phyloP scores from a whole-genome alignment of 768 basidiomycete genomes.

The Psilocybe cubensis region DNA sequence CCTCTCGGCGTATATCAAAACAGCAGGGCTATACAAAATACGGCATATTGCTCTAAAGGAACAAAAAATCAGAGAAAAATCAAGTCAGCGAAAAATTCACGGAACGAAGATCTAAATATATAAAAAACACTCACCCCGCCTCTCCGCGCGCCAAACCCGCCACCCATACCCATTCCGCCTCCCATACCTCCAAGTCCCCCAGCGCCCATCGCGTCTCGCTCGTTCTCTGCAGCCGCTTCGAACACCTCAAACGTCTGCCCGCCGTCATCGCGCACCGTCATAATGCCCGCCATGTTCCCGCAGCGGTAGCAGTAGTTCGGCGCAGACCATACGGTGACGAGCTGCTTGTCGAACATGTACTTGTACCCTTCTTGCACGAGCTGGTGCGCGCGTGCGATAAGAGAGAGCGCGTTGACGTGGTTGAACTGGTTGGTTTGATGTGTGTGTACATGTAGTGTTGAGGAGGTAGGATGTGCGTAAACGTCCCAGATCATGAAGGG shows the following conservation, averaged over 20 bases:
- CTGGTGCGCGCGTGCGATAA: constrained; percentile 96
- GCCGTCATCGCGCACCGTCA: constrained; percentile 78
- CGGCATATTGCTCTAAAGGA: constrained; percentile 21
- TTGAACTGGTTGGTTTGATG: constrained; percentile 65
- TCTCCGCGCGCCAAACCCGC: neutral
- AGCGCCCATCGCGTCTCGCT: constrained; percentile 54
- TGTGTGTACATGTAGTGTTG: neutral
- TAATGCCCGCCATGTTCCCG: constrained; percentile 87
- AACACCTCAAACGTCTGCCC: constrained; percentile 79
- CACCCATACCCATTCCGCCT: neutral
- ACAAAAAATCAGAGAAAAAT: neutral
- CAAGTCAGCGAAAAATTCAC: neutral
- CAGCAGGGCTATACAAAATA: constrained; percentile 36
- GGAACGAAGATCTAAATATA: neutral
- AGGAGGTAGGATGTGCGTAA: too few species aligned
- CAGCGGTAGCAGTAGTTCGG: constrained; percentile 76
- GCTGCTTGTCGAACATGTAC: constrained; percentile 93
- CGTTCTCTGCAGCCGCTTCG: constrained; percentile 88
- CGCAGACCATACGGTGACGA: constrained; percentile 93
- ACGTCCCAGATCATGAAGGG: neutral
- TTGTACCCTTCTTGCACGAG: constrained; percentile 96
- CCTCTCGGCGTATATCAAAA: too few species aligned
- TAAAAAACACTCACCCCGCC: neutral
- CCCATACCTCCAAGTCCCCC: neutral
- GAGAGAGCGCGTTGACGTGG: constrained; percentile 82